phyloP scores from a whole-genome alignment of 1,284 basidiomycete species.

The Caloboletus inedulis region DNA sequence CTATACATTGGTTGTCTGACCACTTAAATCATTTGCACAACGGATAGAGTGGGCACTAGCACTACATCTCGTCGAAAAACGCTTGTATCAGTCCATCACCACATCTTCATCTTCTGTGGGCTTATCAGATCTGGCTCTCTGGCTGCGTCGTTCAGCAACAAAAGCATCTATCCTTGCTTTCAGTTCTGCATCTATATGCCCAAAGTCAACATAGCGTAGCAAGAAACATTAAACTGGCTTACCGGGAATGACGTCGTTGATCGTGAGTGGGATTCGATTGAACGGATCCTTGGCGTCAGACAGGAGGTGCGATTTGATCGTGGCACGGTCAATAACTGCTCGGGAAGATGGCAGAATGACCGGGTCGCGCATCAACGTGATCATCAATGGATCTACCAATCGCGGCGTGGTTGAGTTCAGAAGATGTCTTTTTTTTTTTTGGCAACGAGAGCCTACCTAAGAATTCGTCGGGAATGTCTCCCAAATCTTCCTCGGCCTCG shows the following conservation, averaged over 20 bases:
- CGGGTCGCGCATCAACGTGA: constrained; percentile 94
- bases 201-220: constrained; percentile 6
- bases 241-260: constrained; percentile 83
- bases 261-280: constrained; percentile 76
- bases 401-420: neutral
- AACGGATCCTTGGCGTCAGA: constrained; percentile 92
- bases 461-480: constrained; percentile 95
- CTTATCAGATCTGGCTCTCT: constrained; percentile 28
- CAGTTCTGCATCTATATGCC: constrained; percentile 50
- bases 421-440: neutral
- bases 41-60: constrained; percentile 1
- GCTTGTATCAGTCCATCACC: constrained; percentile 20
- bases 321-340: constrained; percentile 81
- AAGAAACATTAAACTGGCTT: constrained; percentile 4
- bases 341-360: constrained; percentile 87
- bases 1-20: neutral
- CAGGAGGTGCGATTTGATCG: constrained; percentile 93
- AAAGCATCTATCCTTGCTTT: constrained; percentile 65
- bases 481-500: constrained; percentile 89
- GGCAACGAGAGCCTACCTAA: constrained; percentile 54
- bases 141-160: constrained; percentile 46
- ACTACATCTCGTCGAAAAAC: constrained; percentile 4
- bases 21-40: constrained; percentile 9
- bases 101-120: constrained; percentile 35
- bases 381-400: constrained; percentile 82